These are phyloP conservation scores for Pezicula neosporulosa DNA, from an alignment of 2,329 filamentous ascomycete genomes.

Conservation along the genomic window DNA sequence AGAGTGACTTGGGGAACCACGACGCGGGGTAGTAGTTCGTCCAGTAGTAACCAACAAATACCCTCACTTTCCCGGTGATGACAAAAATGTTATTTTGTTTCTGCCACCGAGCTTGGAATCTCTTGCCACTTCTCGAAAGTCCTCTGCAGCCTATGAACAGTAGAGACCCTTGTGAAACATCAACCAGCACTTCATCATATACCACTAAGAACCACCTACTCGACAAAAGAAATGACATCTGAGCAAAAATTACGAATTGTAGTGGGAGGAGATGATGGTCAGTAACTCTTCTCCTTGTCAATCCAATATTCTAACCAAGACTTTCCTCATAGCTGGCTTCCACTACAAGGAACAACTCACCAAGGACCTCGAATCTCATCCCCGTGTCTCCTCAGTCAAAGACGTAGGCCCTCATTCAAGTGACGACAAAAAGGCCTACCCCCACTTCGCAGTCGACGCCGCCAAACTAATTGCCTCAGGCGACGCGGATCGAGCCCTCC, in stretches of 20 bases:
- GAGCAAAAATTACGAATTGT: conserved; percentile 47
- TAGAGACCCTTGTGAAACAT: too few relatives aligned
- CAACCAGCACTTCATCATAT: too few relatives aligned
- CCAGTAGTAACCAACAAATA: not conserved
- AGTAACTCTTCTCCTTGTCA: not conserved
- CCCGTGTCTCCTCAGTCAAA: conserved; percentile 62
- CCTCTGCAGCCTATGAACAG: too few relatives aligned
- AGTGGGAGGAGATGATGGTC: conserved; percentile 52
- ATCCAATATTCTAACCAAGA: not conserved
- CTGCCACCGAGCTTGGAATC: too few relatives aligned
- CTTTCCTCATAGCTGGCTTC: conserved; percentile 46
- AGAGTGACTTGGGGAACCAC: not conserved
- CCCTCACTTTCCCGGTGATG: not conserved
- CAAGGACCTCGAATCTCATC: conserved; percentile 63
- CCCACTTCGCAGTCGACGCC: conserved; percentile 72
- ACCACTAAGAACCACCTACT: not conserved
- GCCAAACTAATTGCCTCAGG: conserved; percentile 58
- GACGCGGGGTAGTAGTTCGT: not conserved
- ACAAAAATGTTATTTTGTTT: too few relatives aligned
- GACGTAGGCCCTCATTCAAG: conserved; percentile 67
- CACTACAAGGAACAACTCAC: conserved; percentile 78
- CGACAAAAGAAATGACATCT: conserved; percentile 5
- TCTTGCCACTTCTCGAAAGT: too few relatives aligned
- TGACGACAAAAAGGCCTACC: conserved; percentile 77
- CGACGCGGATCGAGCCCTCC: conserved; percentile 70